Evolutionary conservation across 2,329 filamentous ascomycete species (phyloP).

Genomic region (Colletotrichum ledebouriae): DNA sequence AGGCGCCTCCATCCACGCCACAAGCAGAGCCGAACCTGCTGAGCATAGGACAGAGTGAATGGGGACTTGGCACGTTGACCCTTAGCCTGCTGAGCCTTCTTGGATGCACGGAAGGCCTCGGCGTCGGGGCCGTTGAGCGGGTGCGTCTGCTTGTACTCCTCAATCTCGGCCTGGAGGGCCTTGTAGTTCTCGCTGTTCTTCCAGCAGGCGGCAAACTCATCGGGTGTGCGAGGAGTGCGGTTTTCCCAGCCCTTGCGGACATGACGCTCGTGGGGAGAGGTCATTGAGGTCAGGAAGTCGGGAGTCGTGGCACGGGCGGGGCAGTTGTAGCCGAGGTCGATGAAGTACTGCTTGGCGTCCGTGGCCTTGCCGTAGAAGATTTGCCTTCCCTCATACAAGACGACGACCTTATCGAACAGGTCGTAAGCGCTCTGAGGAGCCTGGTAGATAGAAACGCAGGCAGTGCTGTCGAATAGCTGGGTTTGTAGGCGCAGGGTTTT

Average conservation of each 20-base stretch:
- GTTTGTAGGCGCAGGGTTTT: constrained; percentile 77
- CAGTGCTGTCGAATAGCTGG: constrained; percentile 75
- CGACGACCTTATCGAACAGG: constrained; percentile 70
- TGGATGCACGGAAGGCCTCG: constrained; percentile 67
- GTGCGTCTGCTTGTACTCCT: constrained; percentile 66
- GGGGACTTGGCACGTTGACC: constrained; percentile 77
- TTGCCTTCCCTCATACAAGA: constrained; percentile 72
- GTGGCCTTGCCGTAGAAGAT: constrained; percentile 74
- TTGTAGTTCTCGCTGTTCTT: constrained; percentile 66
- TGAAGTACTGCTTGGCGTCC: constrained; percentile 74
- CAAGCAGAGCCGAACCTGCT: constrained; percentile 85
- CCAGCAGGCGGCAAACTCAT: constrained; percentile 73
- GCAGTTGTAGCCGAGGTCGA: constrained; percentile 76
- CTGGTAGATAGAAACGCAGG: constrained; percentile 81
- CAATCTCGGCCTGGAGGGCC: constrained; percentile 67
- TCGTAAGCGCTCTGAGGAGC: constrained; percentile 75
- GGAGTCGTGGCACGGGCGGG: constrained; percentile 76
- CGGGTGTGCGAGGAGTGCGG: constrained; percentile 69
- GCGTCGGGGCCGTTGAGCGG: constrained; percentile 69
- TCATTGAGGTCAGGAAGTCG: constrained; percentile 81
- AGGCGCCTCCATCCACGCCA: constrained; percentile 85
- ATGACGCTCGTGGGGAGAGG: constrained; percentile 68
- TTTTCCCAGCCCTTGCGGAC: constrained; percentile 69
- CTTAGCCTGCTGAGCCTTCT: constrained; percentile 68
- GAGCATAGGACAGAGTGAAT: constrained; percentile 81